Evolutionary conservation across 2,329 filamentous ascomycete genomes (phyloP).

Genomic region (Paraphaeosphaeria minitans): DNA sequence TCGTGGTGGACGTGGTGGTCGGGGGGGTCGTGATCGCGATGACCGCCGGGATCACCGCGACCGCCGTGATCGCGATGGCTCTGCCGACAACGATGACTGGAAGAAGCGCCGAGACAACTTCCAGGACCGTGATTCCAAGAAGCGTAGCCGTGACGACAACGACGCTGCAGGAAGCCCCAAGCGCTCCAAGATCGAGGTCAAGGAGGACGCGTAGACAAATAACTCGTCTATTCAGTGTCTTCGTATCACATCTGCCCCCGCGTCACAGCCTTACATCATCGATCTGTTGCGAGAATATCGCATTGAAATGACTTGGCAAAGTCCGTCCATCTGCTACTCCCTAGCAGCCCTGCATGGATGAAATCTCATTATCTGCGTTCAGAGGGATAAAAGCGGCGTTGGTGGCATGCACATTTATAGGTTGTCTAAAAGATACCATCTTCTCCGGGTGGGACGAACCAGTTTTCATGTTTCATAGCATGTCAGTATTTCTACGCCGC

Average conservation of each 20-base stretch:
- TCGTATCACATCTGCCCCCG: neutral
- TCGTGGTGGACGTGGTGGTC: conserved; percentile 18
- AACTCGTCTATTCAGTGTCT: conserved; percentile 59
- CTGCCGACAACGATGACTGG: conserved; percentile 33
- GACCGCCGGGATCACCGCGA: conserved; percentile 31
- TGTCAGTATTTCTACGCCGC: neutral
- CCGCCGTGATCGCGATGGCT: conserved; percentile 32
- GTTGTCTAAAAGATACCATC: conserved; percentile 11
- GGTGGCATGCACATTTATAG: conserved; percentile 1
- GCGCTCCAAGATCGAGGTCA: conserved; percentile 44
- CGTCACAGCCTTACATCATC: neutral
- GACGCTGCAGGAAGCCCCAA: conserved; percentile 32
- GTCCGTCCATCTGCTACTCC: neutral
- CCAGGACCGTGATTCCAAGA: conserved; percentile 38
- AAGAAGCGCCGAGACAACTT: conserved; percentile 40
- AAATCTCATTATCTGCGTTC: neutral
- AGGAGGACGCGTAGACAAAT: conserved; percentile 35
- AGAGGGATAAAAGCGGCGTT: conserved; percentile 6
- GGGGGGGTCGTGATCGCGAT: conserved; percentile 26
- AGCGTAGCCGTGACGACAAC: conserved; percentile 41
- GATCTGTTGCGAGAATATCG: neutral
- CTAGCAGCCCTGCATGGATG: neutral
- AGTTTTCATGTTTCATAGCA: conserved; percentile 6
- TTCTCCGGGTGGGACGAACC: neutral
- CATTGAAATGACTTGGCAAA: neutral